A percentile compares a stretch with the other conserved stretches of the same genome.
These are phyloP conservation scores for Plantago major DNA, from an alignment of 257 asterid species.

Conservation along the genomic window DNA sequence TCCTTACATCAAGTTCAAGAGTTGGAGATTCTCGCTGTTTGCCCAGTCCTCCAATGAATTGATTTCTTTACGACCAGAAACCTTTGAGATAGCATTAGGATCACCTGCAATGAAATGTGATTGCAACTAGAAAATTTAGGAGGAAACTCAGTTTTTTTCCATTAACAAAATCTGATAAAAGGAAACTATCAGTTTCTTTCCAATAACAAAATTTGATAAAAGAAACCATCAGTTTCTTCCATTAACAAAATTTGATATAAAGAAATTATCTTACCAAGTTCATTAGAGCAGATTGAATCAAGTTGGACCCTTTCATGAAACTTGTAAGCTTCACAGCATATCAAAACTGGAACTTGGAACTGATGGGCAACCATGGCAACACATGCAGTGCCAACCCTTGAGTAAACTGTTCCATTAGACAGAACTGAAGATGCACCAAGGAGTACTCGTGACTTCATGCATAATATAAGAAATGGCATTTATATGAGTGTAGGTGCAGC, in stretches of 20 bases:
- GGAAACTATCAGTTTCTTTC: slow-evolving; percentile 4
- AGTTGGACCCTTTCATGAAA: slow-evolving; percentile 94
- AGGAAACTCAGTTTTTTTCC: slow-evolving; percentile 10
- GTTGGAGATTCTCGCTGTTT: slow-evolving; percentile 57
- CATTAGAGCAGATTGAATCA: slow-evolving; percentile 89
- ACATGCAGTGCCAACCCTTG: slow-evolving; percentile 91
- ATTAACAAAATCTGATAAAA: background rate
- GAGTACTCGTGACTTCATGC: slow-evolving; percentile 78
- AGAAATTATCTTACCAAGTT: slow-evolving; percentile 52
- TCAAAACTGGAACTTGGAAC: slow-evolving; percentile 66
- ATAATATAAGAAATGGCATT: slow-evolving; percentile 82
- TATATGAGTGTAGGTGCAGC: slow-evolving; percentile 75
- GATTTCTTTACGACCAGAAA: slow-evolving; percentile 59
- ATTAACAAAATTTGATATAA: background rate
- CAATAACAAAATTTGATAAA: too few relatives aligned
- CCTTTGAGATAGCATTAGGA: slow-evolving; percentile 65
- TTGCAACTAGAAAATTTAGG: slow-evolving; percentile 18
- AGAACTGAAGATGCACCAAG: slow-evolving; percentile 83
- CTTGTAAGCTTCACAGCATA: slow-evolving; percentile 91
- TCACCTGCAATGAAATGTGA: slow-evolving; percentile 35
- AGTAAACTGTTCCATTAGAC: slow-evolving; percentile 86
- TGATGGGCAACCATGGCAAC: slow-evolving; percentile 96
- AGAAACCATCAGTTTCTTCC: too few relatives aligned
- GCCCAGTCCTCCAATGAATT: slow-evolving; percentile 53
- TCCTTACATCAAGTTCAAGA: slow-evolving; percentile 70